Conservation (phyloP, 352 stramenopile genomes). For the Globisporangium orthogonon region DNA sequence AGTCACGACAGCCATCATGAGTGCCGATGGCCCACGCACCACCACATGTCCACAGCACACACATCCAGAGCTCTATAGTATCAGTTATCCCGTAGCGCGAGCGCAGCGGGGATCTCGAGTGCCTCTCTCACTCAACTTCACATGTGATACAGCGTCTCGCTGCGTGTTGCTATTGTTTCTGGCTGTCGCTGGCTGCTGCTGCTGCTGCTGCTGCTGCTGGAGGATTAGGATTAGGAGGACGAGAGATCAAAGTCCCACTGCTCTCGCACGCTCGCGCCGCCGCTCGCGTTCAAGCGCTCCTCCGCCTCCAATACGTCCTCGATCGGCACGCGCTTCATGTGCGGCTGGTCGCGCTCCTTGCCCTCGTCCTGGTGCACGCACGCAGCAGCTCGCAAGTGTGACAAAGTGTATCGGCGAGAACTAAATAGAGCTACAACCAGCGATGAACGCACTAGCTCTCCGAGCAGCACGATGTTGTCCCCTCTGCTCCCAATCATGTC, state of each 20-base stretch:
- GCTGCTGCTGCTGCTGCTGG: neutral
- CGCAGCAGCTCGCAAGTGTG: neutral
- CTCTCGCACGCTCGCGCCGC: constrained; percentile 62
- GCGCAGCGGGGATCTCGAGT: neutral
- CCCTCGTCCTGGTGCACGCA: constrained; percentile 46
- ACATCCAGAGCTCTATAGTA: constrained; percentile 3
- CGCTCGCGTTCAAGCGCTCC: constrained; percentile 58
- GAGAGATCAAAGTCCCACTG: constrained; percentile 81
- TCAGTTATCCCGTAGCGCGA: neutral
- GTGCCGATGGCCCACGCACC: too few species aligned
- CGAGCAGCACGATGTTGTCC: constrained; percentile 85
- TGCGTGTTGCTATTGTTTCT: neutral
- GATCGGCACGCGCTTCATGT: constrained; percentile 74
- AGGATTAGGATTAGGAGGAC: constrained; percentile 9
- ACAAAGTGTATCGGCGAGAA: neutral
- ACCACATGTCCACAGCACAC: neutral
- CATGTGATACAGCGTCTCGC: neutral
- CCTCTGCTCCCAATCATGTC: constrained; percentile 26
- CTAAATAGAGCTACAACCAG: neutral
- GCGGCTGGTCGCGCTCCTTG: constrained; percentile 76
- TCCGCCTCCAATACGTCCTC: constrained; percentile 82
- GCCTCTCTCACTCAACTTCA: neutral
- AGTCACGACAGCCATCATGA: too few species aligned
- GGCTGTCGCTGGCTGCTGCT: neutral
- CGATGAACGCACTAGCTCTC: constrained; percentile 51